phyloP scores from a whole-genome alignment of 2,329 filamentous ascomycete species.

The Aspergillus sp. region DNA sequence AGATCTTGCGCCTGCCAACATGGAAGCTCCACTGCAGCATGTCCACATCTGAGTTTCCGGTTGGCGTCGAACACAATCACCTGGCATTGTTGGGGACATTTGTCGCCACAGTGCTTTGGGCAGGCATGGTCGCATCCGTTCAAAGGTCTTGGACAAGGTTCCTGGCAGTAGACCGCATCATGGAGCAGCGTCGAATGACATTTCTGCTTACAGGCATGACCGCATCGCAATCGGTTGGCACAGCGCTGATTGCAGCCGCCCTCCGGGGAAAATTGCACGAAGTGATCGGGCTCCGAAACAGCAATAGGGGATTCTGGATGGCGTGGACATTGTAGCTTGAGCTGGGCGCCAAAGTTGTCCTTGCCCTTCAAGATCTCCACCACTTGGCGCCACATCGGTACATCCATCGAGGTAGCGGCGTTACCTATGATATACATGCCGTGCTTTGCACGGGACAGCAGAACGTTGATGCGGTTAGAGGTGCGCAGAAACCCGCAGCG shows the following conservation, averaged over 20 bases:
- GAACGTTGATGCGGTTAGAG: slow-evolving; percentile 68
- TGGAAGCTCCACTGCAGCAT: slow-evolving; percentile 27
- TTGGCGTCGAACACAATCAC: slow-evolving; percentile 9
- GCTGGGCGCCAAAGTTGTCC: slow-evolving; percentile 51
- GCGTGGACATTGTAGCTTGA: slow-evolving; percentile 63
- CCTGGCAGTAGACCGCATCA: slow-evolving; percentile 42
- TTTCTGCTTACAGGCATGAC: slow-evolving; percentile 48
- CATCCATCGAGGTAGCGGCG: slow-evolving; percentile 55
- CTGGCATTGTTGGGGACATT: slow-evolving; percentile 41
- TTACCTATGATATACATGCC: slow-evolving; percentile 74
- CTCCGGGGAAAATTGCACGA: slow-evolving; percentile 58
- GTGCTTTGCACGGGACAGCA: slow-evolving; percentile 66
- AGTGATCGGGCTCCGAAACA: slow-evolving; percentile 60
- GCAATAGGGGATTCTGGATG: slow-evolving; percentile 57
- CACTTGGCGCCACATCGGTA: slow-evolving; percentile 67
- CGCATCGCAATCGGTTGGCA: slow-evolving; percentile 45
- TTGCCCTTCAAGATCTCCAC: slow-evolving; percentile 52
- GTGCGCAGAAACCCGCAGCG: slow-evolving; percentile 68
- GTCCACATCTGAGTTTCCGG: slow-evolving; percentile 30
- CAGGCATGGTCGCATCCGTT: slow-evolving; percentile 48
- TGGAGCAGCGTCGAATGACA: slow-evolving; percentile 51
- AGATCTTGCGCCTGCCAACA: slow-evolving; percentile 50
- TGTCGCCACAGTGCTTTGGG: slow-evolving; percentile 43
- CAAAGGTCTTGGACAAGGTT: slow-evolving; percentile 41
- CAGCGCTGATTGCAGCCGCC: slow-evolving; percentile 62